Conservation (phyloP, 129 eudicot genomes). For the Flaveria sonorensis region DNA sequence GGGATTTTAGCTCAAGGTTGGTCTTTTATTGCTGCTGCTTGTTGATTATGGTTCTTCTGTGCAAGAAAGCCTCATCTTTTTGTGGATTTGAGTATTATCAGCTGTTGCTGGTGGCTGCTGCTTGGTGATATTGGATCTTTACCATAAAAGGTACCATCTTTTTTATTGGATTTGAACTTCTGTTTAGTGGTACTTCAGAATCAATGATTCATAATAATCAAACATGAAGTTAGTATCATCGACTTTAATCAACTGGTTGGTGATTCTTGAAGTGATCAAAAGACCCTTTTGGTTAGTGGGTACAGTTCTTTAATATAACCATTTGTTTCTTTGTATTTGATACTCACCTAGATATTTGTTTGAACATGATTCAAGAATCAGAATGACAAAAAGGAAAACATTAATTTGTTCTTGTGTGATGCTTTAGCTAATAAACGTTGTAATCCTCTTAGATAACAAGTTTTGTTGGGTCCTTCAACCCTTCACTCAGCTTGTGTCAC, state of each 20-base stretch:
- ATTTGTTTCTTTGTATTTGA: neutral
- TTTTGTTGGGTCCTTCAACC: neutral
- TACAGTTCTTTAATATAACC: neutral
- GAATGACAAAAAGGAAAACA: neutral
- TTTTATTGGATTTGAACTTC: neutral
- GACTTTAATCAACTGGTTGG: neutral
- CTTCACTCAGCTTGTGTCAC: neutral
- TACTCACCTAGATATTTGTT: neutral
- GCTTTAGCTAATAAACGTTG: neutral
- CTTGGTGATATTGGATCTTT: conserved; percentile 27
- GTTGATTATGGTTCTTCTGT: conserved; percentile 2
- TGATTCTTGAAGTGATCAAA: neutral
- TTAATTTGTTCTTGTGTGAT: neutral
- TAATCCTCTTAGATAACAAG: neutral
- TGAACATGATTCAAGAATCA: conserved; percentile 1
- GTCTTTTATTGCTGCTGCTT: conserved; percentile 14
- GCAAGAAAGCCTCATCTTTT: conserved; percentile 13
- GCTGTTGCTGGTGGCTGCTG: conserved; percentile 1
- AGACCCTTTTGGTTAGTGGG: neutral
- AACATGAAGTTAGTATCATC: neutral
- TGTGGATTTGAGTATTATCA: neutral
- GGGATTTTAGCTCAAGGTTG: neutral
- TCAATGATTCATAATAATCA: neutral
- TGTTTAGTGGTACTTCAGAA: neutral
- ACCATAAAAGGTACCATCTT: conserved; percentile 16